phyloP scores from a whole-genome alignment of 139 green algal genomes.

The Zygnema circumcarinatum region DNA sequence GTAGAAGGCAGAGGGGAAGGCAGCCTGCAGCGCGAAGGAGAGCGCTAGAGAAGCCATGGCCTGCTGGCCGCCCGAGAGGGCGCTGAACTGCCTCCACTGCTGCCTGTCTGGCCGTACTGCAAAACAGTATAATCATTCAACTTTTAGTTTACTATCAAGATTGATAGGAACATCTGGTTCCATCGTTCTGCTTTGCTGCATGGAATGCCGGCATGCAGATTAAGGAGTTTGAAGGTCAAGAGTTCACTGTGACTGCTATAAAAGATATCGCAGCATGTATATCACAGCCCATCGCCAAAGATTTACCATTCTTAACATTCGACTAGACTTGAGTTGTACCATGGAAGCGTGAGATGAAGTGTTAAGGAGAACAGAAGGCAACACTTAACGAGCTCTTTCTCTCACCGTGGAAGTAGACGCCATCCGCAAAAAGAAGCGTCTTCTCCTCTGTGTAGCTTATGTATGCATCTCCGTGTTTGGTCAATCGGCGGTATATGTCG shows the following conservation, averaged over 20 bases:
- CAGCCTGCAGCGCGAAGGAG: conserved; percentile 68
- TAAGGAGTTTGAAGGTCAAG: no score
- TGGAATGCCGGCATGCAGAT: background rate
- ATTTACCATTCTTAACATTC: no score
- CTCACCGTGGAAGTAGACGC: conserved; percentile 47
- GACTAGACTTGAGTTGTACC: no score
- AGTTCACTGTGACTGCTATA: no score
- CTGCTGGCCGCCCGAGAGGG: conserved; percentile 82
- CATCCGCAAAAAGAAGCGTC: conserved; percentile 48
- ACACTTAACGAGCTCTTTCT: no score
- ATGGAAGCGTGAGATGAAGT: no score
- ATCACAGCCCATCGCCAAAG: no score
- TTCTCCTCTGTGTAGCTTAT: conserved; percentile 52
- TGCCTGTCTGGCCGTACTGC: conserved; percentile 67
- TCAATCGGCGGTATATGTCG: conserved; percentile 44
- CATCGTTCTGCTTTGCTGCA: no score
- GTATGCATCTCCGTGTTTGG: conserved; percentile 51
- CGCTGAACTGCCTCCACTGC: conserved; percentile 73
- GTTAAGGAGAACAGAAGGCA: no score
- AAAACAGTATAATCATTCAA: conserved; percentile 14
- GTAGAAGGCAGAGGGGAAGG: conserved; percentile 82
- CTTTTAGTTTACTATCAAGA: no score
- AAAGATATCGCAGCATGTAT: no score
- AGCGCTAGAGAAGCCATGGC: conserved; percentile 79
- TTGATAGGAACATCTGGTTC: no score